Base-by-base conservation (phyloP, 176 grass and related monocot species). In the Metroxylon sagu region DNA sequence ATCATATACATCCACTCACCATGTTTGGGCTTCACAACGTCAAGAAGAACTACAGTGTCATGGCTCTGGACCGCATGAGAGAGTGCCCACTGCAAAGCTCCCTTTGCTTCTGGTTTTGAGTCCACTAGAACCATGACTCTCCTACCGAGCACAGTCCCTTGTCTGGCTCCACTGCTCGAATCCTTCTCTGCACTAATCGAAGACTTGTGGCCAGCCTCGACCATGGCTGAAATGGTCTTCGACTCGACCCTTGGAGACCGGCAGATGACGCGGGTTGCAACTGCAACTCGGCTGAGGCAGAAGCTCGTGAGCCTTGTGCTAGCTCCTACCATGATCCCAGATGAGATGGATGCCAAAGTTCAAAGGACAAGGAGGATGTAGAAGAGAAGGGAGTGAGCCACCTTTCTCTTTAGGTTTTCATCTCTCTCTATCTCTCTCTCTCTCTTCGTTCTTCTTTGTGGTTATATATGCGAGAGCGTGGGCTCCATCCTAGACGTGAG, bases 81-180 rank as follows among this genome's bases (percentile, higher is more conserved):
- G 6, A 89, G 65, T 61, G 80, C 77, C 85, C 73, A 89, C 39
- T 84, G 65, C 6, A 89, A 80, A 31, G 85, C 80, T 65, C 29
- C 85, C 29, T 52, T 60, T 16, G 72, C 80, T 60, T 77, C 85
- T 5, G 29, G 51, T 18, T 21, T 48, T 4, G 68, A 60, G 31
- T 76, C 54, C 14, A 4, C 67, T 4, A 15, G 79, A 0, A 62
- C 76, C 8, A 88, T 50, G 16, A 88, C 74, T 69, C 79, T 79
- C 64, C 75, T 50, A 18, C 56, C 25, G 57, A 55, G 69, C 30
- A 5, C 68, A 10, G 29, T 35, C 31, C 6, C 5, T 35, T 8
- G 31, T 35, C 8, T 35, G 8, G 5, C 31, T 35, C 58, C 53
- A 14, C 43, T 62, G 28, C 70, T 50, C 59, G 49, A 35, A 35